Evolutionary conservation across 331 rosid species (phyloP).

Genomic region (Malus hybrid): DNA sequence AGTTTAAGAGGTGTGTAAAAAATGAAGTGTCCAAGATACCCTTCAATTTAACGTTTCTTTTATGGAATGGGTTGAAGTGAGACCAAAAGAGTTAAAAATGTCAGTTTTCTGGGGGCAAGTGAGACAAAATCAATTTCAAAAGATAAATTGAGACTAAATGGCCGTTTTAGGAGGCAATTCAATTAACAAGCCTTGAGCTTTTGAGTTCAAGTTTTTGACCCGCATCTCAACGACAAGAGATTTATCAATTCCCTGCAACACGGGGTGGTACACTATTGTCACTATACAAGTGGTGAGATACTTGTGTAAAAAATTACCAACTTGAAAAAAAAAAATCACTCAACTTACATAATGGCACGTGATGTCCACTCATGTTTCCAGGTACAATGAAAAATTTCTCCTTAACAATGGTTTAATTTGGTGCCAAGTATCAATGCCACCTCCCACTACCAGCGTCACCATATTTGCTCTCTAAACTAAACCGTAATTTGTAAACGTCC

Average conservation of each 20-base stretch:
- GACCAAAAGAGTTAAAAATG: neutral
- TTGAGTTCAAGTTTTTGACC: neutral
- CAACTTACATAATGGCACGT: too few species aligned
- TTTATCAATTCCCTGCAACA: too few species aligned
- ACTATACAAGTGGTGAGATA: too few species aligned
- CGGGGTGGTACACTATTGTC: fast-evolving
- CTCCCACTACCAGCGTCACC: neutral
- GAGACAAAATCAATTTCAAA: too few species aligned
- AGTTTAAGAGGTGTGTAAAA: neutral
- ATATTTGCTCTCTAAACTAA: neutral
- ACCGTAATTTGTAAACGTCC: neutral
- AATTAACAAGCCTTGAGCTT: too few species aligned
- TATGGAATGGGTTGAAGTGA: neutral
- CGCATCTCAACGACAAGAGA: too few species aligned
- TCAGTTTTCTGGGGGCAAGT: too few species aligned
- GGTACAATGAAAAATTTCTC: too few species aligned
- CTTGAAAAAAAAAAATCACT: too few species aligned
- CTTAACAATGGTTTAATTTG: neutral
- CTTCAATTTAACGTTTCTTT: neutral
- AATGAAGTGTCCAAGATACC: neutral
- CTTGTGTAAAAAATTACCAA: too few species aligned
- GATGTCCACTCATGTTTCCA: too few species aligned
- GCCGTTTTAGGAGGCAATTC: neutral
- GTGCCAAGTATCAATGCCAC: neutral
- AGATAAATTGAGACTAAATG: too few species aligned